Conservation (phyloP, 805 yeast species). For the Kluyveromyces siamensis region DNA sequence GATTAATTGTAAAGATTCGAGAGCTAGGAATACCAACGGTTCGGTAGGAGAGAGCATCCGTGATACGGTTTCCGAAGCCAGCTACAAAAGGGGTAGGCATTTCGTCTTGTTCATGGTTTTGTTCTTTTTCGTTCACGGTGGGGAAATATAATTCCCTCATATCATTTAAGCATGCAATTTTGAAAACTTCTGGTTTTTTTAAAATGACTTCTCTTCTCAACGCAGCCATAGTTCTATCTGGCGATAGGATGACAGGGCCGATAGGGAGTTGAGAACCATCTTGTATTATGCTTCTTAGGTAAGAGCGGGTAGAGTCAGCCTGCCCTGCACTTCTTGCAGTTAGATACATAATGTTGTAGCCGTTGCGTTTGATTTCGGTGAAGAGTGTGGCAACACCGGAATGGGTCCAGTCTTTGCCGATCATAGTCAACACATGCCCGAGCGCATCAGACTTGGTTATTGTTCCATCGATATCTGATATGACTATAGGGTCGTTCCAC, state of each 20-base stretch:
- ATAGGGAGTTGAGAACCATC: slow-evolving; percentile 63
- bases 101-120: slow-evolving; percentile 26
- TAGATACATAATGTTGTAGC: slow-evolving; percentile 86
- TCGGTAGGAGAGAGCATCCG: slow-evolving; percentile 92
- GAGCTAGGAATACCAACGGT: slow-evolving; percentile 92
- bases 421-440: slow-evolving; percentile 88
- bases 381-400: slow-evolving; percentile 88
- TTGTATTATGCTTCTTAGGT: slow-evolving; percentile 69
- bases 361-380: slow-evolving; percentile 77
- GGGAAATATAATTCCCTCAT: slow-evolving; percentile 56
- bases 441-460: slow-evolving; percentile 95
- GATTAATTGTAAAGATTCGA: slow-evolving; percentile 88
- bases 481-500: slow-evolving; percentile 77
- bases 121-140: slow-evolving; percentile 4
- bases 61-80: slow-evolving; percentile 93
- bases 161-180: slow-evolving; percentile 92
- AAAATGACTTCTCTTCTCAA: slow-evolving; percentile 82
- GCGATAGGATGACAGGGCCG: slow-evolving; percentile 93
- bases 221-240: slow-evolving; percentile 96
- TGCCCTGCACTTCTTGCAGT: slow-evolving; percentile 95
- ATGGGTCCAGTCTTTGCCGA: slow-evolving; percentile 98
- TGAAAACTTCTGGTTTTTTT: slow-evolving; percentile 96
- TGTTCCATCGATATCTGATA: slow-evolving; percentile 96
- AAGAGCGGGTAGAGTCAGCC: slow-evolving; percentile 85
- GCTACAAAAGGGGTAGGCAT: slow-evolving; percentile 84